Percentiles rank a stretch among this genome's conserved stretches.
Evolutionary conservation across 495 filamentous ascomycete genomes (phyloP).

Genomic region (Articulospora tetracladia): DNA sequence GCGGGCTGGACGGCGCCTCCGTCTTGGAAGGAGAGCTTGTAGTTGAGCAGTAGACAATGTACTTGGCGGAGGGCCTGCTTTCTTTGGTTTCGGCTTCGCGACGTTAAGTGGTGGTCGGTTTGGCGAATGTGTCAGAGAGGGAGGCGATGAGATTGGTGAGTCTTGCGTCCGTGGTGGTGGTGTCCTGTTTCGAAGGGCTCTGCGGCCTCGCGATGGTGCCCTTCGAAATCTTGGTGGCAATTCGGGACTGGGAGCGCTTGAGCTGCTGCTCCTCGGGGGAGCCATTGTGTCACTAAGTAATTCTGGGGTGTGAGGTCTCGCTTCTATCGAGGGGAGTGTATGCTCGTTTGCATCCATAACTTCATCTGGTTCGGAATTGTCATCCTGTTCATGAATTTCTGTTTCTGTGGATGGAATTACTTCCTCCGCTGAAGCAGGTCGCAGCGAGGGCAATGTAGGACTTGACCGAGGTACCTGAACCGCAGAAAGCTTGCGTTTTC

Average conservation of each 20-base stretch:
- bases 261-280: conserved; percentile 47
- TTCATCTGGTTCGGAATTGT: neutral
- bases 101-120: conserved; percentile 30
- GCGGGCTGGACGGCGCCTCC: conserved; percentile 33
- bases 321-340: conserved; percentile 15
- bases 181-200: conserved; percentile 14
- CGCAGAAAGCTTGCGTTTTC: conserved; percentile 34
- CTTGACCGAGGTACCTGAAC: conserved; percentile 22
- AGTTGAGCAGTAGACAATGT: conserved; percentile 40
- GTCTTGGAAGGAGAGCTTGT: conserved; percentile 43
- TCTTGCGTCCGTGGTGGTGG: conserved; percentile 19
- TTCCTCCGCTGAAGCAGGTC: neutral
- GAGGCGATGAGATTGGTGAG: conserved; percentile 25
- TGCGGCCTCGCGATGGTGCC: conserved; percentile 10
- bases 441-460: conserved; percentile 6
- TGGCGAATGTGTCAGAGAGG: conserved; percentile 32
- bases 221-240: neutral
- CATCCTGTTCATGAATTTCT: conserved; percentile 10
- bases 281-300: conserved; percentile 46
- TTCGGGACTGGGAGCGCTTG: conserved; percentile 19
- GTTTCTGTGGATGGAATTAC: conserved; percentile 12
- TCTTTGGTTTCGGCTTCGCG: conserved; percentile 19
- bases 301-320: conserved; percentile 27
- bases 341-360: neutral
- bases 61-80: conserved; percentile 14